Base-by-base conservation (phyloP, 1,139 yeast genomes). In the Yamadazyma conglobata region DNA sequence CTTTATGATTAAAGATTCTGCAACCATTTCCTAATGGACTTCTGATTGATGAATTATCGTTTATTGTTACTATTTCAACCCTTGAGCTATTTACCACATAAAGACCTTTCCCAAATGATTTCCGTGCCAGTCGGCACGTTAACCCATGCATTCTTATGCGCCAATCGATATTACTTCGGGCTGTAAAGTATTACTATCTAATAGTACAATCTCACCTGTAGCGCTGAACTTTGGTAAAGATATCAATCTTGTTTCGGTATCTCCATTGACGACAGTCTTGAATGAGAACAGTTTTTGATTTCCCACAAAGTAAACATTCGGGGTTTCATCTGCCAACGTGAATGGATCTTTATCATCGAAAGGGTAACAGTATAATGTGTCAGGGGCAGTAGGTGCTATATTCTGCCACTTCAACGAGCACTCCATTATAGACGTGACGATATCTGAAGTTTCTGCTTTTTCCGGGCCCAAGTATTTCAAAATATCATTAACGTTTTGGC, bases 351-450 rank as follows among this genome's bases (percentile, higher is more conserved):
- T 48, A 25, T 79, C 75, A n/a, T 74, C 71, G 48, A 70, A 89
- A 1, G 99, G 97, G 46, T 87, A 88, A 42, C 95, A 81, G 64
- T 85, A 84, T 25, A 91, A 60, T 0, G 99, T 93, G 49, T 91
- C 98, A 0, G 99, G 99, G 1, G 96, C 95, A 0, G 97, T 88
- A 2, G 98, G 98, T 0, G 87, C 81, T 22, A 86, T 65, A 46
- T 86, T 86, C 44, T 87, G 91, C 95, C 96, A 91, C 32, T 66
- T 60, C 23, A 93, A 54, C 1, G 85, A 81, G 6, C 78, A 69
- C 43, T 79, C 83, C 65, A 88, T 70, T 43, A 87, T 61, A 15
- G 72, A 68, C 10, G 77, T 25, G 16, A 43, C 37, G 10, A 58
- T 52, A 10, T 60, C 58, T 5, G 58, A 57, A 16, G 43, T 48